These are phyloP conservation scores for Acanthochlamys bracteata DNA, from an alignment of 106 monocot genomes.

Conservation along the genomic window DNA sequence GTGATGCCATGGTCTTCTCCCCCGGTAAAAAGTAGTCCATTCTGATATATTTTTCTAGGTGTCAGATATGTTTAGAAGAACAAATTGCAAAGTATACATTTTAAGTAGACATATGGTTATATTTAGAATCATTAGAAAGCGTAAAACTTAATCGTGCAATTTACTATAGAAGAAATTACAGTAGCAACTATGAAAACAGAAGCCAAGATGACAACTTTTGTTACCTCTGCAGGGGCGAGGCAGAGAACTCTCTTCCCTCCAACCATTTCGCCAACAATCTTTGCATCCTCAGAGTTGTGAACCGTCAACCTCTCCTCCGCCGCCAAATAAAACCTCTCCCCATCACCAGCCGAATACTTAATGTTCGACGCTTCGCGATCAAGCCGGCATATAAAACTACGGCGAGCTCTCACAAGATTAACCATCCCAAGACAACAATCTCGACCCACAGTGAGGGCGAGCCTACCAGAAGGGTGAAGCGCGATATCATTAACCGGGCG, in stretches of 20 bases:
- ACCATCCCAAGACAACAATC: conserved; percentile 68
- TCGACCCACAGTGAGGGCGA: conserved; percentile 70
- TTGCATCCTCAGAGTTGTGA: conserved; percentile 78
- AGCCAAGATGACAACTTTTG: not conserved
- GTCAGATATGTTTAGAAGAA: not conserved
- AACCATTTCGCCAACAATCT: conserved; percentile 38
- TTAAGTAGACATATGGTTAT: not conserved
- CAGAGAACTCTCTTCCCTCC: conserved; percentile 50
- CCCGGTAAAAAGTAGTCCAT: conserved; percentile 60
- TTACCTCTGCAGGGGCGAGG: conserved; percentile 58
- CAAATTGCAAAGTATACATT: not conserved
- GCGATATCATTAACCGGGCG: conserved; percentile 50
- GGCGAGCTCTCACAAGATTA: conserved; percentile 65
- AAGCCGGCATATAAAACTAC: conserved; percentile 64
- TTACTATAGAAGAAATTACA: too few relatives aligned
- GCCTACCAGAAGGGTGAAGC: conserved; percentile 63
- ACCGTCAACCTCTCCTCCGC: conserved; percentile 46
- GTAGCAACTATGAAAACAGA: too few relatives aligned
- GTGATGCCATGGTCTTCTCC: conserved; percentile 72
- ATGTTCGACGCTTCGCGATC: conserved; percentile 62
- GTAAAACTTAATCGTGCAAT: too few relatives aligned
- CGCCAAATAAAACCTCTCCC: conserved; percentile 58
- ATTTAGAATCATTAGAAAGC: too few relatives aligned
- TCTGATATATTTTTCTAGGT: conserved; percentile 26
- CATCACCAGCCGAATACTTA: conserved; percentile 34